These are phyloP conservation scores for Euphorbia schlechtendalii DNA, from an alignment of 441 rosid species.

Conservation along the genomic window DNA sequence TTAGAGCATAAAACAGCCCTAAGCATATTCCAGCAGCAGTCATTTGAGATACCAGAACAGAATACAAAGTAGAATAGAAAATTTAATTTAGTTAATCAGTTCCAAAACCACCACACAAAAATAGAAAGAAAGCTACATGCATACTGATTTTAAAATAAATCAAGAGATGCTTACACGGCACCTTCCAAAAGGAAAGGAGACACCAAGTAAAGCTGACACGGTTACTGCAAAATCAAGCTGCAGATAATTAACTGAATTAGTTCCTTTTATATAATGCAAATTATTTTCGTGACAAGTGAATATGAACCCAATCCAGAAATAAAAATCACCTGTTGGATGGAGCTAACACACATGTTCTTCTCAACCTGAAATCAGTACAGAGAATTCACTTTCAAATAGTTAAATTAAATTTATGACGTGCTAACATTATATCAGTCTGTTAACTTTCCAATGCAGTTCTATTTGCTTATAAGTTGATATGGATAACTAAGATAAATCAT, in stretches of 20 bases:
- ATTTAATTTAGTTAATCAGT: background rate
- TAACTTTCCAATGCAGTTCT: background rate
- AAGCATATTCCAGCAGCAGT: slow-evolving; percentile 1
- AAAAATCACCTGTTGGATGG: slow-evolving; percentile 67
- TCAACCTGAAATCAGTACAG: slow-evolving; percentile 44
- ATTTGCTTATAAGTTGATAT: slow-evolving; percentile 6
- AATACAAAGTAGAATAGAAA: slow-evolving; percentile 1
- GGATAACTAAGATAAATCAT: background rate
- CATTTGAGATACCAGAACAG: background rate
- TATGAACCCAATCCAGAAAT: background rate
- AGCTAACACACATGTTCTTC: slow-evolving; percentile 49
- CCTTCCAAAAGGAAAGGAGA: slow-evolving; percentile 99
- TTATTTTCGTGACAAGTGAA: slow-evolving; percentile 18
- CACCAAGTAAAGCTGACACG: slow-evolving; percentile 76
- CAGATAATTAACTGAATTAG: slow-evolving; percentile 23
- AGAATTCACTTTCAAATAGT: slow-evolving; percentile 5
- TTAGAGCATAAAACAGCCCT: background rate
- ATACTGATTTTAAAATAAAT: background rate
- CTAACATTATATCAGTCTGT: background rate
- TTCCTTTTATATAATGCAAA: slow-evolving; percentile 11
- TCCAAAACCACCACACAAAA: background rate
- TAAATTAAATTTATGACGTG: background rate
- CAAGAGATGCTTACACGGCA: slow-evolving; percentile 70
- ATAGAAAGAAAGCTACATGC: background rate
- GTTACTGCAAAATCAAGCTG: slow-evolving; percentile 97